Evolutionary conservation across 805 yeast species (phyloP).

Genomic region (Kazachstania bromeliacearum): DNA sequence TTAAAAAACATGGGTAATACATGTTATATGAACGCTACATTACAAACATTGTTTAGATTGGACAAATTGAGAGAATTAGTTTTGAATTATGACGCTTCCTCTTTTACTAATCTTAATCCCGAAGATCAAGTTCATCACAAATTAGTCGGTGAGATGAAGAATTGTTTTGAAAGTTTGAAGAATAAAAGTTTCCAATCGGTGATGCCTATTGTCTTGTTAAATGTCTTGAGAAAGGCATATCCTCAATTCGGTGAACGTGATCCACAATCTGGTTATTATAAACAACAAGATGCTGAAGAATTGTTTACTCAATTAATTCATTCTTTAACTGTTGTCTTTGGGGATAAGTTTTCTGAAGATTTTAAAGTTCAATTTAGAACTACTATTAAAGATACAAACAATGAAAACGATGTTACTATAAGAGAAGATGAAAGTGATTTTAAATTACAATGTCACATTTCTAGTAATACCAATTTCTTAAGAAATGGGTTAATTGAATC

Average conservation of each 20-base stretch:
- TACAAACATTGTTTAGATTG: slow-evolving; percentile 79
- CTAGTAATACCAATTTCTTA: slow-evolving; percentile 74
- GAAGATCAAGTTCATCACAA: slow-evolving; percentile 30
- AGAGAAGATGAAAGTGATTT: slow-evolving; percentile 45
- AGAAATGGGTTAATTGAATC: slow-evolving; percentile 75
- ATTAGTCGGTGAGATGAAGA: slow-evolving; percentile 40
- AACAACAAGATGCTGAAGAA: slow-evolving; percentile 98
- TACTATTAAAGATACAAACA: slow-evolving; percentile 51
- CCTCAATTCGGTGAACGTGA: slow-evolving; percentile 89
- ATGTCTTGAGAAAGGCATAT: slow-evolving; percentile 52
- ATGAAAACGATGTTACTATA: slow-evolving; percentile 39
- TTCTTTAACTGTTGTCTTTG: slow-evolving; percentile 37
- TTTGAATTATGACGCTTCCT: slow-evolving; percentile 41
- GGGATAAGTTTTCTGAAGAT: slow-evolving; percentile 41
- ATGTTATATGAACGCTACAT: slow-evolving; percentile 82
- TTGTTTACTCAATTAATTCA: slow-evolving; percentile 72
- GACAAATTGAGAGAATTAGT: slow-evolving; percentile 61
- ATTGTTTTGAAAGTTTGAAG: slow-evolving; percentile 34
- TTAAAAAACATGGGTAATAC: slow-evolving; percentile 92
- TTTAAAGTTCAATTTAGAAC: slow-evolving; percentile 61
- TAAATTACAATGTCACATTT: slow-evolving; percentile 85
- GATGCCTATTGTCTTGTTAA: slow-evolving; percentile 60
- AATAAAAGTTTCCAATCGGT: slow-evolving; percentile 39
- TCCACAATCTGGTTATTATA: slow-evolving; percentile 53
- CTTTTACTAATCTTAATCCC: slow-evolving; percentile 36